Base-by-base conservation (phyloP, 495 filamentous ascomycete species). In the Trypethelium eluteriae region DNA sequence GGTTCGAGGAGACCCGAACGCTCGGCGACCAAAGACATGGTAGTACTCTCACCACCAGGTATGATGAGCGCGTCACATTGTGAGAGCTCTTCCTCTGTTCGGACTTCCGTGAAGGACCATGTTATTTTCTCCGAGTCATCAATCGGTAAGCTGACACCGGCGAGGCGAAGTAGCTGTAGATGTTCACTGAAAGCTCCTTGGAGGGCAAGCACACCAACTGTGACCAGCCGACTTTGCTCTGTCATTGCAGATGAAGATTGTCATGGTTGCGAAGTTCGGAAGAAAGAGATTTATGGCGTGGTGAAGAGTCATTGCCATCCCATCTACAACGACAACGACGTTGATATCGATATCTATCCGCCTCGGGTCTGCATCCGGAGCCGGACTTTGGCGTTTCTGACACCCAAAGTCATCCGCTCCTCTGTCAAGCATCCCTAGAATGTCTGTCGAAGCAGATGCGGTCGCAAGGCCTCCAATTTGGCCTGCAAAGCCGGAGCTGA, bases 131-230 rank as follows among this genome's bases (percentile, higher is more conserved):
- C 71, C 11, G 66, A 18, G 39, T 69, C 69, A 12, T 76, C 71
- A 10, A 75, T 62, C 7, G 76, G 72, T 25, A 84, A 69, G 41
- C 69, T 68, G 2, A 72, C 71, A 0, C 84, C 81, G 2, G 95
- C 94, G 68, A 83, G 81, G 64, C 82, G 82, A 44, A 98, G 81
- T 38, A 96, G 83, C 67, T 85, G 81, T 39, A 96, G 72, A 79
- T 98, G 94, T 74, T 98, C 94, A 73, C 83, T 80, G 73, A 98
- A 97, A 50, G 94, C 93, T 70, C 94, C 94, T 77, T 98, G 94
- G 14, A 98, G 83, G 66, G 94, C 94, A 64, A 96, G 85, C 35
- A 96, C 90, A 66, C 92, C 92, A 46, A 96, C 83, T 7, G 89
- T 90, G 70, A 88, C 74, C 39, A 14, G 41, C 41, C 41, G 59